Evolutionary conservation across 2,329 filamentous ascomycete species (phyloP), one percentile per base, ranked within the genome.

Genomic region (Magnaporthiopsis rhizophila): DNA sequence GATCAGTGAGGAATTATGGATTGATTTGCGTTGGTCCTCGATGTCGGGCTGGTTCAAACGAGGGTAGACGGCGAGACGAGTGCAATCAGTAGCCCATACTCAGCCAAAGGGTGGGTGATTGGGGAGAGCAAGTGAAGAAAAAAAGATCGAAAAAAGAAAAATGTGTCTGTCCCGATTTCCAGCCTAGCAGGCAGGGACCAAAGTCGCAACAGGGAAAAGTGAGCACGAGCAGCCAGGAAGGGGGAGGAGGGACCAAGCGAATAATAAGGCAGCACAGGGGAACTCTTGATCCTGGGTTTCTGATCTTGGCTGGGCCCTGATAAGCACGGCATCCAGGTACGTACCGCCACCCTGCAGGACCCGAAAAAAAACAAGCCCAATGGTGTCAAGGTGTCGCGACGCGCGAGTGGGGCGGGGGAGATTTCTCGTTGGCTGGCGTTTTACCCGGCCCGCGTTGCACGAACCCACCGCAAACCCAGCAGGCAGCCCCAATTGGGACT

Each of bases 401-500:
- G 45, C 45, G 45, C 11, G 21, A 50, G 45, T n/a, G 45, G 45
- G 45, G 21, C 45, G 5, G 45, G 21, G 18, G 45, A 18, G 21
- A 7, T 59, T 36, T 45, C 24, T 64, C 61, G 34, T 65, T 63
- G 61, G 26, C 61, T 21, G 61, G 8, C 18, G 18, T 34, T 59
- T 62, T 63, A 62, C 59, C 8, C 65, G 57, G 15, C 63, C 26
- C 63, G 38, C 66, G 36, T 62, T 34, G 24, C 45, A n/a, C 21
- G 21, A 18, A 50, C 45, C 45, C 45, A 50, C 45, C 15, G 18
- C 21, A n/a, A 7, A 7, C 45, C 13, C 45, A 65, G 64, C 58
- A 64, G 36, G 50, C 8, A 58, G 7, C 58, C 73, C 69, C 30
- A 34, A 71, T 75, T 68, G 57, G 72, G 73, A 72, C 69, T 75